phyloP scores from a whole-genome alignment of 371 early-diverging fungal species.

The Zancudomyces culisetae region DNA sequence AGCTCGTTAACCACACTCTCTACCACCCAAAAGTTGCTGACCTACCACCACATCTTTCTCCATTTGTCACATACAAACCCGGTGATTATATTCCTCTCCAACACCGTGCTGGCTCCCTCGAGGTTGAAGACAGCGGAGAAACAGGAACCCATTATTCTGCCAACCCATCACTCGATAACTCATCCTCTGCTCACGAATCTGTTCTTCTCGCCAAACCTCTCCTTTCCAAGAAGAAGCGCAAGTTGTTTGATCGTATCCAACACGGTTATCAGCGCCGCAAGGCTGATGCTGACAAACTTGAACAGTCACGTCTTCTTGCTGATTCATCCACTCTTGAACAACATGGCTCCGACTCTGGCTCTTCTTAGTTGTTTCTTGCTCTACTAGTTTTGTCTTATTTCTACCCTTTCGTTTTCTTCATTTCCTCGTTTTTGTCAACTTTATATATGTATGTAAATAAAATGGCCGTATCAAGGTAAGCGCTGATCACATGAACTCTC shows the following conservation, averaged over 20 bases:
- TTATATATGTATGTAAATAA: too few species aligned
- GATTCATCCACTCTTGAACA: not conserved
- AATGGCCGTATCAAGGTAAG: too few species aligned
- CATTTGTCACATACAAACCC: slow-evolving; percentile 69
- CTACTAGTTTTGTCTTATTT: not conserved
- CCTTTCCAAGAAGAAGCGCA: slow-evolving; percentile 84
- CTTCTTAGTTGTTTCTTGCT: not conserved
- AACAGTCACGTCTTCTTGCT: slow-evolving; percentile 7
- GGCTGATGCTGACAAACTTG: slow-evolving; percentile 14
- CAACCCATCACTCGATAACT: slow-evolving; percentile 27
- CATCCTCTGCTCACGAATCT: slow-evolving; percentile 22
- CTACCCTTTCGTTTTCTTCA: not conserved
- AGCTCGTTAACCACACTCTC: slow-evolving; percentile 38
- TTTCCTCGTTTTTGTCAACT: not conserved
- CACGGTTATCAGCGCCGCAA: slow-evolving; percentile 11
- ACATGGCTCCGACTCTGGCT: not conserved
- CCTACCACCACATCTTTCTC: slow-evolving; percentile 85
- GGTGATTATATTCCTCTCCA: slow-evolving; percentile 66
- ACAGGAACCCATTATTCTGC: not conserved
- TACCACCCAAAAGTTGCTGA: slow-evolving; percentile 59
- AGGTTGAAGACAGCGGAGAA: slow-evolving; percentile 24
- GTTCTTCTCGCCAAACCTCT: slow-evolving; percentile 69
- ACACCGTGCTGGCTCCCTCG: slow-evolving; percentile 15
- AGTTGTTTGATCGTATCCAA: slow-evolving; percentile 40
- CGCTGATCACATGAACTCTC: too few species aligned